Conservation (phyloP, 2,329 filamentous ascomycete genomes). For the Penicillium sp. region DNA sequence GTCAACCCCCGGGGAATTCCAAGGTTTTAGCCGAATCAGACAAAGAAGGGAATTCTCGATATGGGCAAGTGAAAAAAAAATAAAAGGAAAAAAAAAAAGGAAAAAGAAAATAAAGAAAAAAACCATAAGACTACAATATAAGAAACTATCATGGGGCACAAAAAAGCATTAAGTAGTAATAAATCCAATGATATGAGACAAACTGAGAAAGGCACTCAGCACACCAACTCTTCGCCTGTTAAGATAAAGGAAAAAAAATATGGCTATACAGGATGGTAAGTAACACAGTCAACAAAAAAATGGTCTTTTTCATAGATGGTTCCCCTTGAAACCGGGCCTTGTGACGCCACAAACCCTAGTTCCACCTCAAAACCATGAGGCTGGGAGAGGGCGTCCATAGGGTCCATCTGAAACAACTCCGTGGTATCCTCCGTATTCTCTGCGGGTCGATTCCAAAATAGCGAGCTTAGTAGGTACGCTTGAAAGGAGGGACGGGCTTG, state of each 20-base stretch:
- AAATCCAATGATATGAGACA: conserved; percentile 24
- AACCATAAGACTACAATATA: neutral
- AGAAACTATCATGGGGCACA: neutral
- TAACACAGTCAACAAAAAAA: conserved; percentile 35
- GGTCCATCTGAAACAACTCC: conserved; percentile 19
- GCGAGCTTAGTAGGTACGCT: conserved; percentile 55
- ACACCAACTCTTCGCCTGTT: conserved; percentile 38
- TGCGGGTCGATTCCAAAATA: conserved; percentile 6
- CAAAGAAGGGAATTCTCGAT: neutral
- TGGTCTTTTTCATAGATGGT: conserved; percentile 30
- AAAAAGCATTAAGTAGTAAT: conserved; percentile 8
- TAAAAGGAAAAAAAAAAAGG: no score
- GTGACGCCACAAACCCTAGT: conserved; percentile 13
- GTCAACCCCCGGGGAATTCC: no score
- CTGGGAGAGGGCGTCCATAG: conserved; percentile 4
- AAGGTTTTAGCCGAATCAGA: neutral
- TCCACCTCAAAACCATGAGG: conserved; percentile 2
- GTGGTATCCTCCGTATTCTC: conserved; percentile 18
- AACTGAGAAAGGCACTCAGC: conserved; percentile 26
- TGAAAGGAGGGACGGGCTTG: conserved; percentile 94
- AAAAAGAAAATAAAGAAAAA: no score
- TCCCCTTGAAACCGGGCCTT: conserved; percentile 6
- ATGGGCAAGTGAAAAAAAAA: no score
- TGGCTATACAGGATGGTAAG: conserved; percentile 41
- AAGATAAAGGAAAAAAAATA: conserved; percentile 31